Conservation (phyloP, 2,329 filamentous ascomycete species). For the Penicillium sp. region DNA sequence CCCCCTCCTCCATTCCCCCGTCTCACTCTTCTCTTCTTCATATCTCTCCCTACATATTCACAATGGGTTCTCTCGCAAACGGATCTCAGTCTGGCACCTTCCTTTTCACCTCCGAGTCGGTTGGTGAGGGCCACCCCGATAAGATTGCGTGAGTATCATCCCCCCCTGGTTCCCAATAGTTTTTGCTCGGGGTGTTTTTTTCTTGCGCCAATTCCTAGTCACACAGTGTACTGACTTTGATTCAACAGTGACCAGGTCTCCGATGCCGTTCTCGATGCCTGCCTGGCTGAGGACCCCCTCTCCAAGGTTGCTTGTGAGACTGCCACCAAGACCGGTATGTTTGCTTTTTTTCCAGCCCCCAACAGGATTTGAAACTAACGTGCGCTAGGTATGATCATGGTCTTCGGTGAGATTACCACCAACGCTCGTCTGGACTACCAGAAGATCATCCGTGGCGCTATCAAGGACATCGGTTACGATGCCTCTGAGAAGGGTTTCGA, state of each 20-base stretch:
- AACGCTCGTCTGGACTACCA: slow-evolving; percentile 97
- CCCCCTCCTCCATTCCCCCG: slow-evolving; percentile 19
- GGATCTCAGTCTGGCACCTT: slow-evolving; percentile 63
- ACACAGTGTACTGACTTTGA: slow-evolving; percentile 20
- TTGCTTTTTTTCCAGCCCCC: slow-evolving; percentile 10
- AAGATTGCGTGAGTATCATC: slow-evolving; percentile 73
- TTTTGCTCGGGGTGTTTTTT: not conserved
- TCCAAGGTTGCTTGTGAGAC: slow-evolving; percentile 99
- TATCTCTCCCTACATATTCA: slow-evolving; percentile 40
- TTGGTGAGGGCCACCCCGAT: slow-evolving; percentile 89
- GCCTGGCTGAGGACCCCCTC: slow-evolving; percentile 87
- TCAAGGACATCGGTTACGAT: slow-evolving; percentile 99
- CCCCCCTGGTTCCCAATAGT: slow-evolving; percentile 5
- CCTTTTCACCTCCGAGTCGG: slow-evolving; percentile 88
- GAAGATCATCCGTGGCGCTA: slow-evolving; percentile 88
- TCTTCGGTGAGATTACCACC: slow-evolving; percentile 98
- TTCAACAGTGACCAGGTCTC: slow-evolving; percentile 81
- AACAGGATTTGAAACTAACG: slow-evolving; percentile 14
- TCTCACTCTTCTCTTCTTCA: slow-evolving; percentile 17
- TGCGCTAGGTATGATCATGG: slow-evolving; percentile 78
- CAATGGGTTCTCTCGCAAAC: slow-evolving; percentile 61
- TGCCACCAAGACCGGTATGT: slow-evolving; percentile 92
- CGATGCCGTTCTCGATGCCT: slow-evolving; percentile 98
- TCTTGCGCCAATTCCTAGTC: not conserved
- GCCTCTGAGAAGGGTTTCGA: slow-evolving; percentile 97